phyloP scores from a whole-genome alignment of 441 rosid genomes.

The Gossypium davidsonii region DNA sequence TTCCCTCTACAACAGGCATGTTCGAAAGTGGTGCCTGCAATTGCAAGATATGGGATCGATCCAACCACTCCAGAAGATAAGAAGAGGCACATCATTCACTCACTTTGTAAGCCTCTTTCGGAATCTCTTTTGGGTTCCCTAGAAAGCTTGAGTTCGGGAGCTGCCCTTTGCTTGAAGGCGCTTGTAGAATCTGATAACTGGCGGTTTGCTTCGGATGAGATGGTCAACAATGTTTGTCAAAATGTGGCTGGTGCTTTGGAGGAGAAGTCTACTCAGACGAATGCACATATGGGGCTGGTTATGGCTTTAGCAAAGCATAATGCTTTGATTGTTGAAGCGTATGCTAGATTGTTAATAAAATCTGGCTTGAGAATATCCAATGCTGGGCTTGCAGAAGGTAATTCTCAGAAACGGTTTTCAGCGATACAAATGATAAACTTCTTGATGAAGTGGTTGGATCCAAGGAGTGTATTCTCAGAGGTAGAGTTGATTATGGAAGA shows the following conservation, averaged over 20 bases:
- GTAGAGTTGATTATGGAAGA: slow-evolving; percentile 56
- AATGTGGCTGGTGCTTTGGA: slow-evolving; percentile 86
- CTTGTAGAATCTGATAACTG: slow-evolving; percentile 92
- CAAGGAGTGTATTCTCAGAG: slow-evolving; percentile 71
- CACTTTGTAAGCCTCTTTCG: slow-evolving; percentile 79
- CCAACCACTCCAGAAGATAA: slow-evolving; percentile 72
- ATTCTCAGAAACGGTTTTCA: slow-evolving; percentile 71
- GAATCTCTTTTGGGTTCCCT: slow-evolving; percentile 71
- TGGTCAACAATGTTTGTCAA: slow-evolving; percentile 86
- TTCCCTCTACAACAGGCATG: slow-evolving; percentile 93
- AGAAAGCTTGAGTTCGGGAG: slow-evolving; percentile 82
- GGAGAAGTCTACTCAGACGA: slow-evolving; percentile 71
- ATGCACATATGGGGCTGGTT: slow-evolving; percentile 76
- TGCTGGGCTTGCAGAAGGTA: slow-evolving; percentile 55
- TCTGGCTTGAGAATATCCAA: slow-evolving; percentile 58
- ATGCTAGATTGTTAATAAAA: slow-evolving; percentile 74
- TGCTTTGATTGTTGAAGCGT: slow-evolving; percentile 76
- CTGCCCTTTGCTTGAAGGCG: slow-evolving; percentile 92
- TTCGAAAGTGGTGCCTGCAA: slow-evolving; percentile 89
- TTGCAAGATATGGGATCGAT: slow-evolving; percentile 90
- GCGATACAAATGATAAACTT: slow-evolving; percentile 96
- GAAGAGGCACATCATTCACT: slow-evolving; percentile 62
- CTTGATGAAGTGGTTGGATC: slow-evolving; percentile 85
- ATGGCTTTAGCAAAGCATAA: slow-evolving; percentile 88
- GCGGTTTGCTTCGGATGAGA: slow-evolving; percentile 72